These are phyloP conservation scores for Drechslera avenae DNA, from an alignment of 2,329 filamentous ascomycete genomes.

Conservation along the genomic window DNA sequence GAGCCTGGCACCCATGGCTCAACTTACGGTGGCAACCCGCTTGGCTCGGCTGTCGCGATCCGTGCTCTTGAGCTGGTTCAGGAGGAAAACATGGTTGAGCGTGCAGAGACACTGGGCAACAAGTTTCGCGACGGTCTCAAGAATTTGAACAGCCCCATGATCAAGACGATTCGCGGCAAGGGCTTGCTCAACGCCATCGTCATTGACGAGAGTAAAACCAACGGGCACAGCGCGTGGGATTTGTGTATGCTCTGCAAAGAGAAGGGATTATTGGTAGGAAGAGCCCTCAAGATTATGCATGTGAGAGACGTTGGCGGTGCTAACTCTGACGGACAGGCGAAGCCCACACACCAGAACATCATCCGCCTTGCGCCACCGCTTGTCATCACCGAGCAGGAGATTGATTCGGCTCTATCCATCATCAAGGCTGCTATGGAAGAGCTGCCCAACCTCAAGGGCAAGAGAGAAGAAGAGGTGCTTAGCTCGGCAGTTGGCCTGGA, in stretches of 20 bases:
- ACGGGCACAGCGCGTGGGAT: slow-evolving; percentile 91
- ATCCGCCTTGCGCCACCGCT: slow-evolving; percentile 96
- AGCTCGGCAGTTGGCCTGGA: slow-evolving; percentile 49
- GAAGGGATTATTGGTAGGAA: slow-evolving; percentile 85
- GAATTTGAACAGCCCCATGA: slow-evolving; percentile 77
- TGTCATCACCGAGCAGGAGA: slow-evolving; percentile 88
- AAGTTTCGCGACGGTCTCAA: slow-evolving; percentile 80
- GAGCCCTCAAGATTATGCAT: slow-evolving; percentile 50
- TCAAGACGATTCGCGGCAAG: slow-evolving; percentile 85
- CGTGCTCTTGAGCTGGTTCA: slow-evolving; percentile 91
- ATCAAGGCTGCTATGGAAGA: slow-evolving; percentile 83
- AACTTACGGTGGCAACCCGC: slow-evolving; percentile 96
- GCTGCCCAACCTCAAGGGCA: slow-evolving; percentile 70
- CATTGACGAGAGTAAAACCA: slow-evolving; percentile 86
- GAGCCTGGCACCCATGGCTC: slow-evolving; percentile 97
- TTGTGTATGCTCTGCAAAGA: slow-evolving; percentile 93
- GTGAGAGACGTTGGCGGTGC: slow-evolving; percentile 29
- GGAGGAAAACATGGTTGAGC: slow-evolving; percentile 85
- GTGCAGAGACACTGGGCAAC: slow-evolving; percentile 79
- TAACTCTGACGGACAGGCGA: slow-evolving; percentile 67
- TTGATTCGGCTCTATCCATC: slow-evolving; percentile 75
- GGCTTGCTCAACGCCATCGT: slow-evolving; percentile 94
- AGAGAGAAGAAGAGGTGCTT: slow-evolving; percentile 58
- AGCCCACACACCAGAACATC: slow-evolving; percentile 98
- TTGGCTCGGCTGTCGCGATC: slow-evolving; percentile 94